Conservation (phyloP, 2,329 filamentous ascomycete genomes). For the Neonectria neomacrospora region DNA sequence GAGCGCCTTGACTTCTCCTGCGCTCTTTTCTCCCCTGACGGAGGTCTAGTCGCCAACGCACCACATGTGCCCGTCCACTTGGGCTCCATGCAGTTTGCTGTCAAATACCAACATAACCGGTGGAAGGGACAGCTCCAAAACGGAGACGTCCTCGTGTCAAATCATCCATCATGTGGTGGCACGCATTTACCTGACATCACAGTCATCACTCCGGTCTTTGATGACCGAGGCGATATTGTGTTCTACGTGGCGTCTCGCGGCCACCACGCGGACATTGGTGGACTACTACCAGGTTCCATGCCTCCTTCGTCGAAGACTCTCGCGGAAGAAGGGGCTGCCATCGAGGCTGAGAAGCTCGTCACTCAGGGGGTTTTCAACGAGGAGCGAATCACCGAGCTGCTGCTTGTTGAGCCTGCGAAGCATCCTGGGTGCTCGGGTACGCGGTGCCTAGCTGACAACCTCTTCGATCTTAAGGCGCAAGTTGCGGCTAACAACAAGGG, state of each 20-base stretch:
- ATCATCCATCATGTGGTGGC: constrained; percentile 50
- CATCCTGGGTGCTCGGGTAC: constrained; percentile 83
- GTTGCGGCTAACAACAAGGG: constrained; percentile 89
- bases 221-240: constrained; percentile 48
- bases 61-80: constrained; percentile 82
- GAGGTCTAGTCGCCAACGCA: constrained; percentile 78
- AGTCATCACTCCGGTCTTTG: constrained; percentile 69
- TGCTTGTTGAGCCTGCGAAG: constrained; percentile 78
- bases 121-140: constrained; percentile 63
- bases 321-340: constrained; percentile 72
- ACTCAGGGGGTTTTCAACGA: constrained; percentile 83
- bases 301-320: constrained; percentile 77
- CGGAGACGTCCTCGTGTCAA: constrained; percentile 52
- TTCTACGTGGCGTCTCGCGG: constrained; percentile 47
- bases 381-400: constrained; percentile 74
- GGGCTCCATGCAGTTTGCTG: constrained; percentile 83
- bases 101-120: constrained; percentile 74
- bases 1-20: constrained; percentile 86
- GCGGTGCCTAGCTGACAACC: constrained; percentile 81
- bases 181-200: constrained; percentile 55
- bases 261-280: constrained; percentile 67
- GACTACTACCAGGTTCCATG: constrained; percentile 85
- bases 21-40: constrained; percentile 79
- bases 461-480: constrained; percentile 88
- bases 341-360: constrained; percentile 77